phyloP scores from a whole-genome alignment of 2,329 filamentous ascomycete species.

The Exophiala phaeomuriformis region DNA sequence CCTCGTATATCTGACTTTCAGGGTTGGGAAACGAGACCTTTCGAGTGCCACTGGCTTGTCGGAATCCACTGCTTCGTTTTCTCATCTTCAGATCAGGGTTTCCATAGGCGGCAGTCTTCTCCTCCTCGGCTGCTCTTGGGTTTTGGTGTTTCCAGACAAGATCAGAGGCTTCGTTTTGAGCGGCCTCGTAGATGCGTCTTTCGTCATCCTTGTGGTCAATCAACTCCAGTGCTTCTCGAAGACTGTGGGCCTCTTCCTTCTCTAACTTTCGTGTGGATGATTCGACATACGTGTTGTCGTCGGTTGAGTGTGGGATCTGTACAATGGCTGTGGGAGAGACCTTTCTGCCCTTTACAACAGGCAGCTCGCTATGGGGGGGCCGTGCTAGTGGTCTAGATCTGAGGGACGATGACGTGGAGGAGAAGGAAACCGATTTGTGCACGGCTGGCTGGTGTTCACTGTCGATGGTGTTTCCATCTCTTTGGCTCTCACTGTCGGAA shows the following conservation, averaged over 20 bases:
- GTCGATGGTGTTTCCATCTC: background rate
- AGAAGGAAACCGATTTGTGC: conserved; percentile 13
- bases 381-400: conserved; percentile 36
- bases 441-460: conserved; percentile 4
- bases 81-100: conserved; percentile 36
- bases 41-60: conserved; percentile 35
- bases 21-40: conserved; percentile 53
- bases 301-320: conserved; percentile 29
- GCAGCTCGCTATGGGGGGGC: conserved; percentile 30
- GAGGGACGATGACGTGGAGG: conserved; percentile 6
- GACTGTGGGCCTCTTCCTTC: conserved; percentile 50
- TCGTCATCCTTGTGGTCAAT: conserved; percentile 53
- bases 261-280: conserved; percentile 50
- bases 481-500: background rate
- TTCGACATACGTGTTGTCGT: conserved; percentile 47
- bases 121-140: conserved; percentile 43
- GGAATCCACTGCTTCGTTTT: conserved; percentile 24
- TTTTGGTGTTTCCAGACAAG: conserved; percentile 58
- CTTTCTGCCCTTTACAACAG: conserved; percentile 31
- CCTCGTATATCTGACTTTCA: conserved; percentile 70
- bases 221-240: conserved; percentile 52
- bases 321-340: conserved; percentile 34
- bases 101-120: conserved; percentile 42
- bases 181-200: conserved; percentile 46
- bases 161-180: conserved; percentile 57